phyloP scores from a whole-genome alignment of 768 basidiomycete species.

The Fibroporia radiculosa region DNA sequence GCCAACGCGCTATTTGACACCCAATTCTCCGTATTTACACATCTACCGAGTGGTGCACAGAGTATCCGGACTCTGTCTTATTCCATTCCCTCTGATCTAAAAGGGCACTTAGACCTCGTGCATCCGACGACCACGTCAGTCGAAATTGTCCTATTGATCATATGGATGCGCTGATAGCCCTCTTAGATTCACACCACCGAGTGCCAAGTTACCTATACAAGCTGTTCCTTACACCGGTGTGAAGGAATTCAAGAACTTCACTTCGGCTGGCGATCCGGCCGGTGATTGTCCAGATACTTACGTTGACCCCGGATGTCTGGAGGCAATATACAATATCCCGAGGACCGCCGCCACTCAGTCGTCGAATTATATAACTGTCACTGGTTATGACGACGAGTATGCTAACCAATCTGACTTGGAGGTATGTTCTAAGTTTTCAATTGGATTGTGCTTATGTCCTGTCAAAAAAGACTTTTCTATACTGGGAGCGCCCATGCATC shows the following conservation, averaged over 20 bases:
- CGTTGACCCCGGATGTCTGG: conserved; percentile 24
- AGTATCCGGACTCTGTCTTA: conserved; percentile 29
- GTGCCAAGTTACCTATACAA: conserved; percentile 3
- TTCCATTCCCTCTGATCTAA: conserved; percentile 26
- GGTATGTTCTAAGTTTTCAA: conserved; percentile 23
- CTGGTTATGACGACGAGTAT: conserved; percentile 25
- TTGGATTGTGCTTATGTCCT: too few relatives aligned
- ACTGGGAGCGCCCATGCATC: conserved; percentile 9
- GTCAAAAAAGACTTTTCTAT: conserved; percentile 45
- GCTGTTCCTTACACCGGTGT: conserved; percentile 5
- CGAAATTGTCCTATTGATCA: too few relatives aligned
- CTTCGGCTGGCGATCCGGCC: not conserved
- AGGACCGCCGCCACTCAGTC: conserved; percentile 20
- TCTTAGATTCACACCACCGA: conserved; percentile 18
- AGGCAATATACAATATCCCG: conserved; percentile 30
- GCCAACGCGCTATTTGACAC: conserved; percentile 29
- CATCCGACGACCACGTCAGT: conserved; percentile 23
- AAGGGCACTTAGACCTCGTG: conserved; percentile 24
- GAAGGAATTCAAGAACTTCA: conserved; percentile 16
- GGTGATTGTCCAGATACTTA: not conserved
- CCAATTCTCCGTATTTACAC: conserved; percentile 26
- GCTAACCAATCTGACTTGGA: conserved; percentile 24
- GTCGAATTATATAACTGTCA: conserved; percentile 22
- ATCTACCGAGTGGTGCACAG: conserved; percentile 20
- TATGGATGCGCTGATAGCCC: too few relatives aligned